Base-by-base conservation (phyloP, 768 basidiomycete species). In the Rubroboletus satanas region DNA sequence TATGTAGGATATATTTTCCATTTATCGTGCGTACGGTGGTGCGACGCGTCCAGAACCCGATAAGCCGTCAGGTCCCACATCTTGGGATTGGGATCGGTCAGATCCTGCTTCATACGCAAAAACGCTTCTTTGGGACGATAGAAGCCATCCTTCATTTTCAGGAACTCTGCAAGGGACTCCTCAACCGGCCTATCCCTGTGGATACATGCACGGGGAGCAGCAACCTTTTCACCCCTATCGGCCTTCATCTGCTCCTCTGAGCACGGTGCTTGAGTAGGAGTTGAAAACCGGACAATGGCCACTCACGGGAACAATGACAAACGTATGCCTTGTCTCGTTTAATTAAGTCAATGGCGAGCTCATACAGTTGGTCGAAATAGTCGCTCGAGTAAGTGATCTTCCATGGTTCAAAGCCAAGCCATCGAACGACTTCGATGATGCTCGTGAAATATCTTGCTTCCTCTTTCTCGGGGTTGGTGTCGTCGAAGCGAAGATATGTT, bases 11-110 rank as follows among this genome's bases (percentile, higher is more conserved):
- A 99, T 57, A 99, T 93, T 66, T 82, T 90, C 97, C 97, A 99
- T 66, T 88, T 90, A 69, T 87, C 85, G 10, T 84, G 84, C 1
- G 97, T 98, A 23, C 97, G 84, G 66, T 98, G 96, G 71, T 99
- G 97, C 31, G 90, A 84, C 2, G 92, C 83, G 48, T 89, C 82
- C 50, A 98, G 79, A 15, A 98, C 92, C 28, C 97, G 87, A 69
- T 98, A 99, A 7, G 96, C 96, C 35, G 97, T 90, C 51, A 97
- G 73, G 74, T 99, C 97, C 97, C 97, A 99, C 97, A 99, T 98
- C 73, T 94, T 93, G 11, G 96, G 96, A 71, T 98, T 99, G 12
- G 89, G 88, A 56, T 92, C 90, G 44, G 83, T 78, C 28, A 98
- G 74, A 68, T 98, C 92, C 74, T 95, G 92, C 74, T 99, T 99